A percentile compares a stretch with the other conserved stretches of the same genome.
Evolutionary conservation across 495 filamentous ascomycete genomes (phyloP).

Genomic region (Tuber borchii): DNA sequence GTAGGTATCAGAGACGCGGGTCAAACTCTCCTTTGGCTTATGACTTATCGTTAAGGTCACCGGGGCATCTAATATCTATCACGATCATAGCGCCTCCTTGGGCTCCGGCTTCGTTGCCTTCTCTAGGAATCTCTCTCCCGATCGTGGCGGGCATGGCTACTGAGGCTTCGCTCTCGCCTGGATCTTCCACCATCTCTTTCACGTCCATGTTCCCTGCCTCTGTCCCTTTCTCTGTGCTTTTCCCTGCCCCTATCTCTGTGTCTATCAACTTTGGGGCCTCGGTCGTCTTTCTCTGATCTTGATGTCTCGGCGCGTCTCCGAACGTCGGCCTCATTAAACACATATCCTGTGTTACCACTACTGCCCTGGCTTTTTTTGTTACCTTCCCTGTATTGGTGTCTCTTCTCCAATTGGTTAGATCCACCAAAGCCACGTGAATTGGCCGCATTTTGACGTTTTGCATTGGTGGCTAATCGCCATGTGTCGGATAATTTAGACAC

Average conservation of each 20-base stretch:
- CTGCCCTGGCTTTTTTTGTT: conserved; percentile 48
- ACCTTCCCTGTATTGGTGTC: conserved; percentile 76
- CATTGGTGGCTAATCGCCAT: conserved; percentile 83
- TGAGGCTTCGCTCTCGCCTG: conserved; percentile 31
- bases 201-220: conserved; percentile 8
- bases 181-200: conserved; percentile 21
- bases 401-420: conserved; percentile 75
- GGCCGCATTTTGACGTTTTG: conserved; percentile 61
- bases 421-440: conserved; percentile 70
- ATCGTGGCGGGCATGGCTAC: conserved; percentile 7
- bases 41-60: neutral
- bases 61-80: conserved; percentile 14
- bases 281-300: conserved; percentile 35
- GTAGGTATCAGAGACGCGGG: neutral
- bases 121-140: neutral
- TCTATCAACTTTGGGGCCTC: conserved; percentile 17
- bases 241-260: conserved; percentile 35
- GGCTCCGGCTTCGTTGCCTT: conserved; percentile 34
- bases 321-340: conserved; percentile 71
- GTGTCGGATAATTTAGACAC: conserved; percentile 79
- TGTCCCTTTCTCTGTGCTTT: conserved; percentile 24
- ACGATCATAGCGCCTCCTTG: conserved; percentile 26
- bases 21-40: neutral
- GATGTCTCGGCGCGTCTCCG: conserved; percentile 44
- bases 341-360: conserved; percentile 61